phyloP scores from a whole-genome alignment of 208 protist genomes.

The Wallacemonas rigidus region DNA sequence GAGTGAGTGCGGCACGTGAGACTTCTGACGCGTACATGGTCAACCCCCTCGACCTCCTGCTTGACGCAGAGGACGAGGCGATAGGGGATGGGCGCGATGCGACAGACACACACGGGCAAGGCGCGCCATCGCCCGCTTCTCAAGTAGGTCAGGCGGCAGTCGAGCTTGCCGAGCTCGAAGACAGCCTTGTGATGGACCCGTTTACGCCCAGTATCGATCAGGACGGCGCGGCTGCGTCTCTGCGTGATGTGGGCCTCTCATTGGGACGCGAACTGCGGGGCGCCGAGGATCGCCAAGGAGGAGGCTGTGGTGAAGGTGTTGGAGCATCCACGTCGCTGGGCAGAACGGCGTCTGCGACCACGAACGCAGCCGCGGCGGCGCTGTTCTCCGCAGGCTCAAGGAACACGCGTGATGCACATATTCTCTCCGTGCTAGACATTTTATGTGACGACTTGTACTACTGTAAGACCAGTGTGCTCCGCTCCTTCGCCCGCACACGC shows the following conservation, averaged over 20 bases:
- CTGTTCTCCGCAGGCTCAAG: neutral
- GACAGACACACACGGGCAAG: neutral
- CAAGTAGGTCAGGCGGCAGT: neutral
- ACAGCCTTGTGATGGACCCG: constrained; percentile 5
- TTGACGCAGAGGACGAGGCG: neutral
- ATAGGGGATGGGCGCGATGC: neutral
- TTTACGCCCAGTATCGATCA: constrained; percentile 42
- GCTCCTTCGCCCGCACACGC: constrained; percentile 74
- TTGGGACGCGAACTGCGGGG: constrained; percentile 22
- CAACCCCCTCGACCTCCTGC: neutral
- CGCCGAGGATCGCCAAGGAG: neutral
- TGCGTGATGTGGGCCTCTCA: constrained; percentile 30
- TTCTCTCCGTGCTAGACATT: constrained; percentile 76
- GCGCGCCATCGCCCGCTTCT: constrained; percentile 15
- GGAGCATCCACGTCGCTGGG: too few species aligned
- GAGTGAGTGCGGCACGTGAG: neutral
- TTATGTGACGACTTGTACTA: constrained; percentile 89
- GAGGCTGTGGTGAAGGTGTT: too few species aligned
- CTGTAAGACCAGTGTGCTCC: constrained; percentile 84
- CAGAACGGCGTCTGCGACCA: neutral
- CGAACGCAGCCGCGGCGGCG: neutral
- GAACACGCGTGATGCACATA: constrained; percentile 29
- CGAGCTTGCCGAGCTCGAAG: constrained; percentile 2
- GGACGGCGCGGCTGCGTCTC: constrained; percentile 16
- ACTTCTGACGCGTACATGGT: neutral